Conservation (phyloP, 2,329 filamentous ascomycete genomes). For the Aspergillus viridinutans region DNA sequence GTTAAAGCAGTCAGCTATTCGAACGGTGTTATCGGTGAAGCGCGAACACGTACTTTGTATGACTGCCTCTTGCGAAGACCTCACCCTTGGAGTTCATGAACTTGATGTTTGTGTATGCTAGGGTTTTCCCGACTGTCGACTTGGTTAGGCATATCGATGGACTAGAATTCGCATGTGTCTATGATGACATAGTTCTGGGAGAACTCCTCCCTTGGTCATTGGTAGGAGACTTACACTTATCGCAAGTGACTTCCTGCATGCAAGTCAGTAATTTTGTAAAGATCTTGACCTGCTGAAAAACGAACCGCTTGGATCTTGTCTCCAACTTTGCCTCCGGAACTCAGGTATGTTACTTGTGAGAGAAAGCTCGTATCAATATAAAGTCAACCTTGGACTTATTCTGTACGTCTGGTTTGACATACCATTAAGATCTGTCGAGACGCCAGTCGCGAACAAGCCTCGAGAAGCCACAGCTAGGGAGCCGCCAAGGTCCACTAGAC, state of each 20-base stretch:
- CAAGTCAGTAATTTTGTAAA: conserved; percentile 12
- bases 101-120: conserved; percentile 60
- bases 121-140: conserved; percentile 56
- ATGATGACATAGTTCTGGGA: not conserved
- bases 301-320: conserved; percentile 53
- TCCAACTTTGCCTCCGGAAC: conserved; percentile 59
- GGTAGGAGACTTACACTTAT: conserved; percentile 52
- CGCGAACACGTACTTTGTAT: conserved; percentile 55
- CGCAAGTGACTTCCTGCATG: conserved; percentile 55
- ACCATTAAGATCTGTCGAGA: conserved; percentile 63
- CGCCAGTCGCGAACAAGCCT: conserved; percentile 62
- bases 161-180: not conserved
- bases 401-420: conserved; percentile 3
- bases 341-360: conserved; percentile 57
- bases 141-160: conserved; percentile 5
- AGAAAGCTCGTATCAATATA: not conserved
- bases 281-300: conserved; percentile 3
- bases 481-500: conserved; percentile 59
- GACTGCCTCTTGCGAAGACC: conserved; percentile 61
- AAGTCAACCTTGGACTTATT: not conserved
- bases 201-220: not conserved
- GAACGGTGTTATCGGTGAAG: not conserved
- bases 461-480: conserved; percentile 62
- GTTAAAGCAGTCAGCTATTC: not conserved
- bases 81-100: conserved; percentile 59